Conservation (phyloP, 1,139 yeast genomes). For the Scheffersomyces cryptocercus region DNA sequence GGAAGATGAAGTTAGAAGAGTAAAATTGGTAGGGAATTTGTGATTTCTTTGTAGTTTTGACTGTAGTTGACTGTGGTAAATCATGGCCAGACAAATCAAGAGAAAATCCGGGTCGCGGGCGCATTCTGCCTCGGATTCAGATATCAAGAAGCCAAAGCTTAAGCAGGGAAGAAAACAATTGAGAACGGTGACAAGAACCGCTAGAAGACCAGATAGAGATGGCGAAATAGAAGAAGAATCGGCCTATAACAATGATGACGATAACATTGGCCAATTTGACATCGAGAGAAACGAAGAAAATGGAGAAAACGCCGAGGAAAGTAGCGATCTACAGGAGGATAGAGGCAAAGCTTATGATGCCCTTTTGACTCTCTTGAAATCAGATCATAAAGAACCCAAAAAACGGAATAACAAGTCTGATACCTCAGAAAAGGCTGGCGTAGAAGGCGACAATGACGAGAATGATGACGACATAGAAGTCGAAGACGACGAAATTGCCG, state of each 20-base stretch:
- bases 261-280: constrained; percentile 16
- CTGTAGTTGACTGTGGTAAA: not conserved
- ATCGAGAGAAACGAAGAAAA: constrained; percentile 13
- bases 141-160: constrained; percentile 13
- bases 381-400: constrained; percentile 44
- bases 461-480: constrained; percentile 35
- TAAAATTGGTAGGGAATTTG: too few species aligned
- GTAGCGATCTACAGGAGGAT: constrained; percentile 19
- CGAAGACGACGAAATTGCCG: constrained; percentile 28
- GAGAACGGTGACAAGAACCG: constrained; percentile 59
- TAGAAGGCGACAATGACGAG: constrained; percentile 8
- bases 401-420: constrained; percentile 13
- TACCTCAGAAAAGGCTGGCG: constrained; percentile 2
- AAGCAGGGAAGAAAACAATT: constrained; percentile 62
- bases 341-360: constrained; percentile 70
- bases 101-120: constrained; percentile 5
- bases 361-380: constrained; percentile 63
- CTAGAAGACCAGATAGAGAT: constrained; percentile 31
- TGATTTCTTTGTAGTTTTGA: not conserved
- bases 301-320: constrained; percentile 11
- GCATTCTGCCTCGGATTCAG: not conserved
- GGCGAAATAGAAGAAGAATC: constrained; percentile 7
- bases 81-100: constrained; percentile 11
- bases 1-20: too few species aligned
- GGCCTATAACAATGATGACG: constrained; percentile 14